A percentile compares a stretch with the other conserved stretches of the same genome.
Evolutionary conservation across 306 rosid genomes (phyloP).

Genomic region (Ceratonia siliqua): DNA sequence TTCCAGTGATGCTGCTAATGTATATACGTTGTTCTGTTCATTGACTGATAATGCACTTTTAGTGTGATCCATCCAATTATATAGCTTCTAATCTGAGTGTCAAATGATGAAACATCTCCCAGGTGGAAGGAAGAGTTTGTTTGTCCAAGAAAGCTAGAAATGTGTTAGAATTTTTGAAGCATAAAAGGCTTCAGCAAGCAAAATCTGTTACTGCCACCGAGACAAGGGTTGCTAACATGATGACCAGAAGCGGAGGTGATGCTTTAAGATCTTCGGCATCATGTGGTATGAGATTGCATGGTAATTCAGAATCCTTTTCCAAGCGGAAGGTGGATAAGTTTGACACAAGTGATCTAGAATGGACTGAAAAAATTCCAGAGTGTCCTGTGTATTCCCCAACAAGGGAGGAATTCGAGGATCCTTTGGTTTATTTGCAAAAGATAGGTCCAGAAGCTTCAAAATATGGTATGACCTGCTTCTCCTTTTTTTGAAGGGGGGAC

Average conservation of each 20-base stretch:
- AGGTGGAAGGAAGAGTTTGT: conserved; percentile 75
- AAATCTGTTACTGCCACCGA: conserved; percentile 39
- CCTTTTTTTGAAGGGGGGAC: no score
- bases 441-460: conserved; percentile 69
- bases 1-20: not conserved
- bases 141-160: conserved; percentile 55
- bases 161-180: conserved; percentile 56
- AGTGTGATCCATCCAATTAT: not conserved
- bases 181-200: conserved; percentile 59
- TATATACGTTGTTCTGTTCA: not conserved
- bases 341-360: conserved; percentile 60
- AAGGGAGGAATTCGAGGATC: conserved; percentile 72
- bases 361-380: conserved; percentile 68
- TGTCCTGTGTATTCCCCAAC: conserved; percentile 72
- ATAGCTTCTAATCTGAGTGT: not conserved
- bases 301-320: conserved; percentile 40
- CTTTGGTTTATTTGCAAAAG: conserved; percentile 69
- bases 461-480: conserved; percentile 48
- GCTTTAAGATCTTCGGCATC: conserved; percentile 59
- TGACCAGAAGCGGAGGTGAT: conserved; percentile 76
- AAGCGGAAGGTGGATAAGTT: conserved; percentile 67
- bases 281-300: conserved; percentile 53
- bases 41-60: not conserved
- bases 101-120: conserved; percentile 12
- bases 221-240: conserved; percentile 38